Evolutionary conservation across 345 rosid species (phyloP).

Genomic region (Psidium guajava): DNA sequence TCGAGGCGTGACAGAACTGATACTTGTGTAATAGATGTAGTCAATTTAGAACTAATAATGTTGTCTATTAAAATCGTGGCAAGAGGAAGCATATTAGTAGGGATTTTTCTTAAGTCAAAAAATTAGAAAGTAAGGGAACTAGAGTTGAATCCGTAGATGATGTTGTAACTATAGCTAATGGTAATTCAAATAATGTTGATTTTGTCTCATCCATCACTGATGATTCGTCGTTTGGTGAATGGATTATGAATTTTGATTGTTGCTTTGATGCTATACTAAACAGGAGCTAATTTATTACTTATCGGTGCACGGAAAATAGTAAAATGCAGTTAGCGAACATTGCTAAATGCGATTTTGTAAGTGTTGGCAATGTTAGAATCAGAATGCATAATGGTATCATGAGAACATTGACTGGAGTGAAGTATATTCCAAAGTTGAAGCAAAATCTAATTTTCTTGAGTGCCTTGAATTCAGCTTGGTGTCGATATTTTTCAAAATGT

Average conservation of each 20-base stretch:
- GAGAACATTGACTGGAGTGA: neutral
- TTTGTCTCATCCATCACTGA: neutral
- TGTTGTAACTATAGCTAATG: neutral
- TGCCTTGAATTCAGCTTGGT: too few relatives aligned
- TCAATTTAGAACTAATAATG: neutral
- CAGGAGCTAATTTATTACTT: neutral
- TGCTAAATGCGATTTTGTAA: accelerated
- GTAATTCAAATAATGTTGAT: neutral
- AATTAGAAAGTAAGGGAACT: neutral
- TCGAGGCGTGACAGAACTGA: too few relatives aligned
- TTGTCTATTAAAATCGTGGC: neutral
- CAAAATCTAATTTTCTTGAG: neutral
- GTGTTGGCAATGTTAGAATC: neutral
- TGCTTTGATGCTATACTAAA: accelerated
- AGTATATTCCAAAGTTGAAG: neutral
- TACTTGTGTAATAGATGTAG: neutral
- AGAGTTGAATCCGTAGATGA: accelerated
- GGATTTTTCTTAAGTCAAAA: neutral
- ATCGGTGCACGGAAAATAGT: neutral
- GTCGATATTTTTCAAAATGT: too few relatives aligned
- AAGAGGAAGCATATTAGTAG: neutral
- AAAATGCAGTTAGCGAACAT: neutral
- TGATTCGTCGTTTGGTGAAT: neutral
- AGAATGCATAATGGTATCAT: neutral
- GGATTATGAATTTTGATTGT: neutral